Evolutionary conservation across 257 asterid genomes (phyloP), one percentile per base, ranked within the genome.

Genomic region (Solanum ossicruentum): DNA sequence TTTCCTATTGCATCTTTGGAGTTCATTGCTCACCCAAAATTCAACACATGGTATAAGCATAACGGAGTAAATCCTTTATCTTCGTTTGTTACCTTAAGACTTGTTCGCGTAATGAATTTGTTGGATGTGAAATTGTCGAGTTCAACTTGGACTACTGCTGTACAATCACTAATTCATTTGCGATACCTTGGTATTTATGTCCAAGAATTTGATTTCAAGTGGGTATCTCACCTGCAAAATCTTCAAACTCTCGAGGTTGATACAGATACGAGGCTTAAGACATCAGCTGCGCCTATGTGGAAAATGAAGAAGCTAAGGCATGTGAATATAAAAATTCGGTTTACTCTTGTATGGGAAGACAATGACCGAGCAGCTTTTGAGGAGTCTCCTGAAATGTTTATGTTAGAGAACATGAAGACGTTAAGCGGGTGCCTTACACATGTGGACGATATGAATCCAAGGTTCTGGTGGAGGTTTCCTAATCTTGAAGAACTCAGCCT

Each of bases 401-500:
- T 18, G 18, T 32, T 71, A 41, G 32, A 39, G 32, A 71, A 41
- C 55, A 17, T 71, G n/a, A 45, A n/a, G 39, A 73, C 41, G 2
- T 21, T 73, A 2, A 1, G 6, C 39, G 1, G 0, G 7, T 45
- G 1, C 6, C 4, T 10, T n/a, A 12, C 10, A 47, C 0, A 0
- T 0, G 5, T 47, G 4, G 20, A 45, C 12, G 18, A 45, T 23
- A 73, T 0, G 5, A 45, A 45, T 21, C 41, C 20, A 7, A 47
- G 58, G n/a, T 73, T 73, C 8, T 12, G 13, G 81, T 73, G 58
- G n/a, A 47, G 39, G 81, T 73, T 73, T 13, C 2, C 81, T 0
- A 45, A 45, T 73, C 58, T 73, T 12, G 39, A 73, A 45, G 41
- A n/a, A 12, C 58, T 73, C 58, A 3, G 41, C n/a, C 39, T 45